Base-by-base conservation (phyloP, 371 early-diverging fungal genomes). In the Mortierella polycephala region DNA sequence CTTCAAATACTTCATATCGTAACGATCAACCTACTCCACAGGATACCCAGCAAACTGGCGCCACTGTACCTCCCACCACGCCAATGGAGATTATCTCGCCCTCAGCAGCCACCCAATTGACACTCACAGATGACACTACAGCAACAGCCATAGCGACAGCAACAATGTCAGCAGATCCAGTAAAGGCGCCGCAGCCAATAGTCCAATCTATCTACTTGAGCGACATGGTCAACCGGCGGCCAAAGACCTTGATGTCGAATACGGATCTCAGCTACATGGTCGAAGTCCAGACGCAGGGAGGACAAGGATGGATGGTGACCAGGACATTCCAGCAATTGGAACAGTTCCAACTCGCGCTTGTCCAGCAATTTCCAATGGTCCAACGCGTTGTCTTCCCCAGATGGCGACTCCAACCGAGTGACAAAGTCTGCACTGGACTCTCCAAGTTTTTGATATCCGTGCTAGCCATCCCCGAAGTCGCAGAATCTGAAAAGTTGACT, bases 361-460 rank as follows among this genome's bases (percentile, higher is more conserved):
- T 68, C 0, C 68, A 64, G 1, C 68, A 71, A 18, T 77, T 64
- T 52, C 77, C 72, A 1, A 59, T 67, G 12, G 77, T 71, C 10
- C 77, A 77, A 16, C 67, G 72, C 37, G 62, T 68, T 2, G 46
- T 61, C 0, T 77, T 77, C 57, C 77, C 77, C 7, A 54, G 77
- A 37, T 77, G 77, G 77, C 59, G 71, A 56, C 77, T 77, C 6
- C 77, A 77, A 37, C 67, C 71, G 1, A 77, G 77, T 21, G 77
- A 77, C 57, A 77, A 71, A 57, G 77, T 77, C 52, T 77, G 77
- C 37, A 60, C 52, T 41, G 72, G 72, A 3, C 64, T 77, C 12
- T 57, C 71, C 44, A 56, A 39, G 49, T 77, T 64, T 60, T 44
- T 77, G 60, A 49, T 60, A n/a, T 13, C 77, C 21, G 68, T 71